Conservation (phyloP, 1,284 basidiomycete genomes). For the Rhodotorula glutinis region DNA sequence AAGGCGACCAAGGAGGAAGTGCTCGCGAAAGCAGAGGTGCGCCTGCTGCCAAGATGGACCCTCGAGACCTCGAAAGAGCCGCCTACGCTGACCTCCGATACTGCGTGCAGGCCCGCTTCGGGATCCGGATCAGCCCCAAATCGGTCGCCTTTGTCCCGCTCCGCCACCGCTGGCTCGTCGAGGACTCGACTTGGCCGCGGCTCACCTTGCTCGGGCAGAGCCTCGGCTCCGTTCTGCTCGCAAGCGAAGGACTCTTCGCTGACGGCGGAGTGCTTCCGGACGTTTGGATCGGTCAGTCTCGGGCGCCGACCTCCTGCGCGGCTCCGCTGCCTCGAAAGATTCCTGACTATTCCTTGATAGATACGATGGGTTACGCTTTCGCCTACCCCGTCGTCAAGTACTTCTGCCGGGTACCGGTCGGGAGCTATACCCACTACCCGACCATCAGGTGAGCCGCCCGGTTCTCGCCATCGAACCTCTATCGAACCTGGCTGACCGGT, state of each 20-base stretch:
- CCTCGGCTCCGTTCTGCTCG: slow-evolving; percentile 77
- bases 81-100: too few species aligned
- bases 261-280: slow-evolving; percentile 68
- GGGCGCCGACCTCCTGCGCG: neutral
- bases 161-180: slow-evolving; percentile 65
- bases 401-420: slow-evolving; percentile 57
- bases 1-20: slow-evolving; percentile 75
- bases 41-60: too few species aligned
- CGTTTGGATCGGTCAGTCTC: slow-evolving; percentile 75
- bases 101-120: slow-evolving; percentile 67
- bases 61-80: too few species aligned
- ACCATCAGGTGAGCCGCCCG: slow-evolving; percentile 61
- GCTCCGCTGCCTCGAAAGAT: neutral
- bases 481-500: neutral
- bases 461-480: neutral
- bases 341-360: slow-evolving; percentile 52
- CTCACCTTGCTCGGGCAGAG: slow-evolving; percentile 92
- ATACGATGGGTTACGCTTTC: slow-evolving; percentile 98
- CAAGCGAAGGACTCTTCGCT: slow-evolving; percentile 66
- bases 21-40: slow-evolving; percentile 73
- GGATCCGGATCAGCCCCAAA: slow-evolving; percentile 65
- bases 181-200: slow-evolving; percentile 76
- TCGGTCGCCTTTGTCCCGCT: slow-evolving; percentile 77
- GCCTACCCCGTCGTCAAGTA: slow-evolving; percentile 73
- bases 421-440: slow-evolving; percentile 93